Base-by-base conservation (phyloP, 148 eudicot genomes). In the Rhododendron molle region DNA sequence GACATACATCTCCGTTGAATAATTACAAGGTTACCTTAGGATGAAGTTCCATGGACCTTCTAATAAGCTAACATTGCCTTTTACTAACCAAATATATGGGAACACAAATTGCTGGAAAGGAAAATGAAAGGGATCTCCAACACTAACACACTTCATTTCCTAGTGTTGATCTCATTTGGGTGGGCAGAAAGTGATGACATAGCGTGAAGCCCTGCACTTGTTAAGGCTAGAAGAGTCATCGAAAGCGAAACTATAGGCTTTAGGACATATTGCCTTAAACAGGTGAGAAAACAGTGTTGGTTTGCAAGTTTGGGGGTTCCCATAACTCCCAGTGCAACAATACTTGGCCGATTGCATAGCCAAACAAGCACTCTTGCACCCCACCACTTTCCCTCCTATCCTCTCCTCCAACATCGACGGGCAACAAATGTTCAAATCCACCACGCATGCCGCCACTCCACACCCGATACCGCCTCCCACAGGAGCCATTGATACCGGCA, bases 341-440 rank as follows among this genome's bases (percentile, higher is more conserved):
- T 93, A 95, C 80, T 92, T 94, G 0, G 92, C 93, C 14, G 95
- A 88, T 46, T 84, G 85, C 90, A 95, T 89, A 21, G 98, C 99
- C 91, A 94, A 85, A 60, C 98, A 97, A 16, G 98, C 99, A 54
- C 98, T 97, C 86, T 93, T 92, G 58, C 99, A 97, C 36, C 98
- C 99, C 0, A 97, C 94, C 7, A 92, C 98, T 32, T 67, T 89
- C 5, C 85, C 93, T 15, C 87, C 95, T 1, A 65, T 85, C 90
- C 87, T 90, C 72, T 93, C 92, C 49, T 93, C 94, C 83, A 96
- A 76, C n/a, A 96, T 95, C 0, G 95, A 89, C 0, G 99, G 99
- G 78, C 99, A 97, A 40, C 98, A 92, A 0, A 90, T 76, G 84
- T 96, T 96, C 85, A 96, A 69, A 81, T 94, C 95, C 0, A 85